Base-by-base conservation (phyloP, 768 basidiomycete species). In the Kwoniella mangroviensis region DNA sequence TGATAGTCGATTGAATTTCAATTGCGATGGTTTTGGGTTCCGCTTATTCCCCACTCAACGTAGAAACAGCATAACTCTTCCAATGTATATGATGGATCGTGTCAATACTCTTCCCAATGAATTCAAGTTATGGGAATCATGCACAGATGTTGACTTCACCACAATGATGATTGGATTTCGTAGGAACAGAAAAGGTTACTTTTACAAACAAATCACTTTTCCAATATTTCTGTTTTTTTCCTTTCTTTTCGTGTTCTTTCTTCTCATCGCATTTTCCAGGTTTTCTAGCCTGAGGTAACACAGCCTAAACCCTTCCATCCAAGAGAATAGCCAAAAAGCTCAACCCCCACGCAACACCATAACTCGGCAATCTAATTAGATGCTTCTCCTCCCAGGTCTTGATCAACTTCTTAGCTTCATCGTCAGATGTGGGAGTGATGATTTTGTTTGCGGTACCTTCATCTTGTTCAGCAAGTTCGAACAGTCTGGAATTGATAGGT, bases 401-500 rank as follows among this genome's bases (percentile, higher is more conserved):
- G 34, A 64, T 64, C 17, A 64, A 22, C 40, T 64, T 52, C 34
- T 40, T 52, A 1, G 34, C 63, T n/a, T 64, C 63, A 12, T 26
- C 49, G 3, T 64, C 63, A 4, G 12, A 40, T 28, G 2, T 54
- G 45, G 45, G 45, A 49, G 45, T 49, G 45, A 49, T 49, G 45
- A 49, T 49, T 12, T 49, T 49, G 15, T 49, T 49, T 6, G 45
- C 45, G 45, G 45, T 49, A 15, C 45, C 45, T 19, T 62, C 64
- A 15, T 53, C 67, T 22, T 61, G 51, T 12, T 59, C 3, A 10
- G 59, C 54, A 1, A 69, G 45, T 1, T 28, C 56, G 13, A 54
- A 7, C 22, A 69, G 22, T 59, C 63, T 54, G 21, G 54, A 43
- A 40, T 69, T 69, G 53, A 64, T 59, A 13, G 62, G 15, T 26